Evolutionary conservation across 1,284 basidiomycete species (phyloP).

Genomic region (Naganishia albida): DNA sequence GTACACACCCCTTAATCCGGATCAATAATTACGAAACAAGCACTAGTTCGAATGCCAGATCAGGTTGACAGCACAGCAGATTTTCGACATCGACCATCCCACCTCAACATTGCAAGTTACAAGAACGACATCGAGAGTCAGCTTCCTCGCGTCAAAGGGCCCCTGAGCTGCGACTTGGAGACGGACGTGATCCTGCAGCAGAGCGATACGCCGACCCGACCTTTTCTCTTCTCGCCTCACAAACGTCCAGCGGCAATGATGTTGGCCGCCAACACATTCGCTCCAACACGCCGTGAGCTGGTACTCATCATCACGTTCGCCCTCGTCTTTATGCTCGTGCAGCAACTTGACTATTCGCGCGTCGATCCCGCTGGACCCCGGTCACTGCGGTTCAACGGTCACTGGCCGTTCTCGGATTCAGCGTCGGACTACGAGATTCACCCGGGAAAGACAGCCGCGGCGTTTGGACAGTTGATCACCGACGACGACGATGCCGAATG

Average conservation of each 20-base stretch:
- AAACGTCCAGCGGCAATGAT: constrained; percentile 5
- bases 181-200: not conserved
- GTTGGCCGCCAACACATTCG: constrained; percentile 5
- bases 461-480: constrained; percentile 11
- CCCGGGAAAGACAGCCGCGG: constrained; percentile 10
- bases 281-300: constrained; percentile 46
- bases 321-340: constrained; percentile 46
- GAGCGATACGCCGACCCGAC: constrained; percentile 14
- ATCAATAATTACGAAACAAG: no score
- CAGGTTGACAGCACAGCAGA: not conserved
- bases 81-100: constrained; percentile 1
- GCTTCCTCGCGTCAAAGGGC: not conserved
- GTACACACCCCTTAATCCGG: no score
- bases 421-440: constrained; percentile 4
- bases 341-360: constrained; percentile 50
- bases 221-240: constrained; percentile 15
- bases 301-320: constrained; percentile 47
- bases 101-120: not conserved
- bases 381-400: constrained; percentile 41
- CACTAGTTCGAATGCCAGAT: no score
- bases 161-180: not conserved
- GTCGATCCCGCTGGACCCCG: constrained; percentile 43
- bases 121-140: not conserved
- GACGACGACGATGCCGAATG: constrained; percentile 25
- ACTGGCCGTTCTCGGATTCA: constrained; percentile 33